These are phyloP conservation scores for Tolypocladium ovalisporum DNA, from an alignment of 2,329 filamentous ascomycete species.

Conservation along the genomic window DNA sequence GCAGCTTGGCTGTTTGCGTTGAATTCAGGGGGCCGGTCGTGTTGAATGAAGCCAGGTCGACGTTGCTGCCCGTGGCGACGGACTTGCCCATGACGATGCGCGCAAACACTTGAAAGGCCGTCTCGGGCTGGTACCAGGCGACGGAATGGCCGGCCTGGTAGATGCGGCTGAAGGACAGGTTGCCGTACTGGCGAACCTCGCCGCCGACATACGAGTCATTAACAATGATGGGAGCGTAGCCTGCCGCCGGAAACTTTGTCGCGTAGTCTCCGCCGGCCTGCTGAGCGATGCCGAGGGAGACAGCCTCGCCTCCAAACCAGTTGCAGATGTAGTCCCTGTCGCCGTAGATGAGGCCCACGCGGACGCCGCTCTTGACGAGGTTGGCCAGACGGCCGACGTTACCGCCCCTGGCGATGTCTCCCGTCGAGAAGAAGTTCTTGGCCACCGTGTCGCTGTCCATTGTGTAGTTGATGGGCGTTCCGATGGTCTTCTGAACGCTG, in stretches of 20 bases:
- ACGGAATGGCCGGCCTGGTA: conserved; percentile 57
- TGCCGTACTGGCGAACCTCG: conserved; percentile 65
- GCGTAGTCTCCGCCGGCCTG: conserved; percentile 35
- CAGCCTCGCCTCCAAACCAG: conserved; percentile 64
- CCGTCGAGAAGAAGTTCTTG: conserved; percentile 34
- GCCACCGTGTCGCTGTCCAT: conserved; percentile 34
- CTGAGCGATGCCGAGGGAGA: conserved; percentile 51
- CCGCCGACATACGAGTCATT: conserved; percentile 60
- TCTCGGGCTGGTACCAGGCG: conserved; percentile 49
- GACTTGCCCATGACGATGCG: conserved; percentile 46
- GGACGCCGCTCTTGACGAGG: conserved; percentile 51
- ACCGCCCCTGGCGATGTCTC: conserved; percentile 53
- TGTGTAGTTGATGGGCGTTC: conserved; percentile 51
- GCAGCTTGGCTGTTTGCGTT: conserved; percentile 42
- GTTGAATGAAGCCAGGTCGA: conserved; percentile 40
- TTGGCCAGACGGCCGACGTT: conserved; percentile 48
- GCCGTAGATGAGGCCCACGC: conserved; percentile 61
- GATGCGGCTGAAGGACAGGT: conserved; percentile 56
- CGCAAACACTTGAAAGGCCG: conserved; percentile 48
- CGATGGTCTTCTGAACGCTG: conserved; percentile 45
- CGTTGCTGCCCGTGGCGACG: conserved; percentile 40
- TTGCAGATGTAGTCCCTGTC: conserved; percentile 55
- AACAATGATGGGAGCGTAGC: conserved; percentile 62
- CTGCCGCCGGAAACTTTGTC: conserved; percentile 49
- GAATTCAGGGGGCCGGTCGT: conserved; percentile 48